Conservation (phyloP, 495 filamentous ascomycete species). For the Saxophila tyrrhenica region DNA sequence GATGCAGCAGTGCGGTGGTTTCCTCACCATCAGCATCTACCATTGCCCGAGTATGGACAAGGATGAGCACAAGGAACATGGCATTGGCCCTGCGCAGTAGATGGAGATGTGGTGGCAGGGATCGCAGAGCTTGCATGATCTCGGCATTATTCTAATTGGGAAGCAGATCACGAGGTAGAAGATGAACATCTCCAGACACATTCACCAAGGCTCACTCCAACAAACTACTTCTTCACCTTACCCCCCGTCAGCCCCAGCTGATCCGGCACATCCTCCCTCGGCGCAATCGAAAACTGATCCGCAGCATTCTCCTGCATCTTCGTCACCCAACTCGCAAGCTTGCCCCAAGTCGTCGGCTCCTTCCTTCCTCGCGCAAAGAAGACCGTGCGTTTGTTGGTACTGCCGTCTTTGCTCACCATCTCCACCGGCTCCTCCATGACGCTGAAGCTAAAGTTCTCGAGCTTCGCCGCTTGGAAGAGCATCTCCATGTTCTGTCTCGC, state of each 20-base stretch:
- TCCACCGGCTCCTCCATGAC: conserved; percentile 8
- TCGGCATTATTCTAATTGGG: too few species aligned
- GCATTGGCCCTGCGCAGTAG: too few species aligned
- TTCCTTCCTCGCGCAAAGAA: conserved; percentile 16
- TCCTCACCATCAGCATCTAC: conserved; percentile 1
- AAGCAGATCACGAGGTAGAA: too few species aligned
- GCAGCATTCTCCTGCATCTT: not conserved
- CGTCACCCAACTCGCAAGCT: not conserved
- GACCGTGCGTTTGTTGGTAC: not conserved
- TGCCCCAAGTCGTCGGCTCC: not conserved
- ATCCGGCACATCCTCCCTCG: not conserved
- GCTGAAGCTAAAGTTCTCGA: conserved; percentile 15
- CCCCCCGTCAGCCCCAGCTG: not conserved
- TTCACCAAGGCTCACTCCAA: too few species aligned
- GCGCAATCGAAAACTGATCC: not conserved
- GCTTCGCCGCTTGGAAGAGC: conserved; percentile 9
- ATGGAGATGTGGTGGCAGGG: too few species aligned
- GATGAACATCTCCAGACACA: too few species aligned
- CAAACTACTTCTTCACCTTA: not conserved
- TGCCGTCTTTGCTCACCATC: conserved; percentile 9
- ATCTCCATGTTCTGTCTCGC: conserved; percentile 4
- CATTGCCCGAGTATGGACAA: not conserved
- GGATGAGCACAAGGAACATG: not conserved
- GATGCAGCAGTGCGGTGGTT: conserved; percentile 4
- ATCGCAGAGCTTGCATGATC: too few species aligned